Percentiles rank a stretch among this genome's conserved stretches.
phyloP scores from a whole-genome alignment of 2,329 filamentous ascomycete genomes.

The Pyrenophora teres region DNA sequence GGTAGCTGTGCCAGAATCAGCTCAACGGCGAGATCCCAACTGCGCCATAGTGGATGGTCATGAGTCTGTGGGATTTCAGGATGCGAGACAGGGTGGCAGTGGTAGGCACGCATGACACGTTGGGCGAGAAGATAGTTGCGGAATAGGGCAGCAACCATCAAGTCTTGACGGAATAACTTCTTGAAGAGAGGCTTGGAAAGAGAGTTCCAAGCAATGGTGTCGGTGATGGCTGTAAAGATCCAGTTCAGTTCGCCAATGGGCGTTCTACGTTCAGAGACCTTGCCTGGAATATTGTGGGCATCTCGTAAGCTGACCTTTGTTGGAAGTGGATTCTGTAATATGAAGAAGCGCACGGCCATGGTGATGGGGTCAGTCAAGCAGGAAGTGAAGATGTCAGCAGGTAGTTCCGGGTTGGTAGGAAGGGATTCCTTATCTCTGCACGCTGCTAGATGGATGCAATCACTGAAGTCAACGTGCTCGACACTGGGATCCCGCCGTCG shows the following conservation, averaged over 20 bases:
- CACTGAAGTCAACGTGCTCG: conserved; percentile 68
- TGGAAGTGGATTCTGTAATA: conserved; percentile 82
- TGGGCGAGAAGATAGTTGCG: conserved; percentile 94
- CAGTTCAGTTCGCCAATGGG: conserved; percentile 96
- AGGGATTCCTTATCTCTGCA: conserved; percentile 90
- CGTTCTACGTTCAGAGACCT: conserved; percentile 88
- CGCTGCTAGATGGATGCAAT: conserved; percentile 90
- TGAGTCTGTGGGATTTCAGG: conserved; percentile 93
- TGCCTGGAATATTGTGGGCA: conserved; percentile 86
- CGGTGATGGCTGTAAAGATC: conserved; percentile 99
- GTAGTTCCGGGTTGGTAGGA: conserved; percentile 89
- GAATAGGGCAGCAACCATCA: conserved; percentile 98
- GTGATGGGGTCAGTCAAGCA: conserved; percentile 97
- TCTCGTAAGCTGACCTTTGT: conserved; percentile 74
- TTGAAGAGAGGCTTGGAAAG: conserved; percentile 88
- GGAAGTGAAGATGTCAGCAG: conserved; percentile 93
- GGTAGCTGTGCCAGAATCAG: conserved; percentile 91
- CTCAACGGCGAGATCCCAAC: conserved; percentile 96
- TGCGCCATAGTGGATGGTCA: conserved; percentile 92
- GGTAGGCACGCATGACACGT: conserved; percentile 93
- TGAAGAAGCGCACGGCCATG: conserved; percentile 95
- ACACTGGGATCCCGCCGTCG: conserved; percentile 75
- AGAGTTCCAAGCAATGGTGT: conserved; percentile 98
- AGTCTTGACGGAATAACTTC: conserved; percentile 93
- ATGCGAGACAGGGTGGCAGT: conserved; percentile 91